Evolutionary conservation across 2,329 filamentous ascomycete genomes (phyloP).

Genomic region (Sclerotinia minor): DNA sequence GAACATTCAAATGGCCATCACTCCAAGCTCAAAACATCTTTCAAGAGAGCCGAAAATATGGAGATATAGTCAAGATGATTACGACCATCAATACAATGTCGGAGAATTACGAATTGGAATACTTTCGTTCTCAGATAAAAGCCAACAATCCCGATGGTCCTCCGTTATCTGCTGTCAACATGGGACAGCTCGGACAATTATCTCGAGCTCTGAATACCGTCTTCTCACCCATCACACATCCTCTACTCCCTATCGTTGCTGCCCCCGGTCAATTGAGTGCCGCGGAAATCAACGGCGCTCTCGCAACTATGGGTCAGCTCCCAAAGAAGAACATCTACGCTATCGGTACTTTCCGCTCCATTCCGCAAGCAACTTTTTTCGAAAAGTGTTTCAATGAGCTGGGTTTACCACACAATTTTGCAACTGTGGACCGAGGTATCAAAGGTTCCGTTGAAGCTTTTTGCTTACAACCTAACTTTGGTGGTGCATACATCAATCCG

Average conservation of each 20-base stretch:
- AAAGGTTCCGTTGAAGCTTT: slow-evolving; percentile 69
- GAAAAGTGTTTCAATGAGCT: slow-evolving; percentile 82
- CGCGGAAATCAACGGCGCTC: slow-evolving; percentile 77
- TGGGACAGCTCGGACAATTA: slow-evolving; percentile 83
- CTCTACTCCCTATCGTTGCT: slow-evolving; percentile 77
- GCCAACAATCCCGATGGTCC: slow-evolving; percentile 67
- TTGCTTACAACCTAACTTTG: slow-evolving; percentile 73
- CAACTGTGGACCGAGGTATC: slow-evolving; percentile 69
- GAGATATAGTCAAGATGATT: slow-evolving; percentile 91
- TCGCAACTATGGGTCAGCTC: slow-evolving; percentile 77
- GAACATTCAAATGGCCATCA: slow-evolving; percentile 80
- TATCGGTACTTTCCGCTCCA: slow-evolving; percentile 68
- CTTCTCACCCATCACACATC: slow-evolving; percentile 86
- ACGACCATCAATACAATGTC: slow-evolving; percentile 77
- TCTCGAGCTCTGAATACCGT: slow-evolving; percentile 82
- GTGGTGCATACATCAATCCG: slow-evolving; percentile 78
- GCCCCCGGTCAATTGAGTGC: slow-evolving; percentile 84
- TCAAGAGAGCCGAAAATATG: slow-evolving; percentile 68
- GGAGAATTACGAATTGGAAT: slow-evolving; percentile 87
- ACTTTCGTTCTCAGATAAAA: slow-evolving; percentile 77
- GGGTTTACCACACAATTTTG: slow-evolving; percentile 80
- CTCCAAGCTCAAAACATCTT: slow-evolving; percentile 71
- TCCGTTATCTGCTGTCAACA: slow-evolving; percentile 80
- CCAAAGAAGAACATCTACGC: slow-evolving; percentile 79
- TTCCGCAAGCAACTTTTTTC: slow-evolving; percentile 79